These are phyloP conservation scores for Trichoderma asperellum DNA, from an alignment of 2,329 filamentous ascomycete genomes.

Conservation along the genomic window DNA sequence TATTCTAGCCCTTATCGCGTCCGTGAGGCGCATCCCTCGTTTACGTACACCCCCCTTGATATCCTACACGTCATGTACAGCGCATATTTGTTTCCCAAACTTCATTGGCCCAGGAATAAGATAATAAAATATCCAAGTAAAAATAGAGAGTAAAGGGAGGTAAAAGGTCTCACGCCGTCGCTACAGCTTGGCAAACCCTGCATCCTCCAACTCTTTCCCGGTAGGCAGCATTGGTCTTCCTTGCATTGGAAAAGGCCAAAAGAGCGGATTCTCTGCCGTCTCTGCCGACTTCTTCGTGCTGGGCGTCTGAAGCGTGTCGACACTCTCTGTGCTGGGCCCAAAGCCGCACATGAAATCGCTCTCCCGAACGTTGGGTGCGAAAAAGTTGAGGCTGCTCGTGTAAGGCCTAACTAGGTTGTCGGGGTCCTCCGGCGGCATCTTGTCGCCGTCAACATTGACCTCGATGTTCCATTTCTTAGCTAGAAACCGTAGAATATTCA, in stretches of 20 bases:
- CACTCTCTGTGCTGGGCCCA: constrained; percentile 39
- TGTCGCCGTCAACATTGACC: constrained; percentile 47
- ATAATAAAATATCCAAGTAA: background rate
- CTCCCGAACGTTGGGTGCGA: constrained; percentile 54
- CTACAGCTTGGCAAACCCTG: constrained; percentile 54
- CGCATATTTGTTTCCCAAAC: background rate
- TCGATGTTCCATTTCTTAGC: constrained; percentile 63
- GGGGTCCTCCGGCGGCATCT: constrained; percentile 43
- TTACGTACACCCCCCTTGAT: background rate
- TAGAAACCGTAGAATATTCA: constrained; percentile 62
- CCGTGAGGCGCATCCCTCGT: constrained; percentile 23
- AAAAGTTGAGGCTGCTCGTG: constrained; percentile 61
- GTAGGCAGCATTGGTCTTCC: constrained; percentile 57
- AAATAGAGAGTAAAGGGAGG: background rate
- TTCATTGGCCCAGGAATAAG: background rate
- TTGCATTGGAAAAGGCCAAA: constrained; percentile 66
- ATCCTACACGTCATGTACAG: background rate
- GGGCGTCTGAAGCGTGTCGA: constrained; percentile 28
- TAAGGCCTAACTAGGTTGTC: constrained; percentile 51
- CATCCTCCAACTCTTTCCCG: constrained; percentile 52
- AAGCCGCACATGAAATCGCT: constrained; percentile 55
- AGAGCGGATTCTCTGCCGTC: constrained; percentile 56
- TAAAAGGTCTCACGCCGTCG: background rate
- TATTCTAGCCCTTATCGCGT: background rate
- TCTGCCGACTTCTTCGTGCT: constrained; percentile 40